Base-by-base conservation (phyloP, 805 yeast species). In the Candida hungchunana region DNA sequence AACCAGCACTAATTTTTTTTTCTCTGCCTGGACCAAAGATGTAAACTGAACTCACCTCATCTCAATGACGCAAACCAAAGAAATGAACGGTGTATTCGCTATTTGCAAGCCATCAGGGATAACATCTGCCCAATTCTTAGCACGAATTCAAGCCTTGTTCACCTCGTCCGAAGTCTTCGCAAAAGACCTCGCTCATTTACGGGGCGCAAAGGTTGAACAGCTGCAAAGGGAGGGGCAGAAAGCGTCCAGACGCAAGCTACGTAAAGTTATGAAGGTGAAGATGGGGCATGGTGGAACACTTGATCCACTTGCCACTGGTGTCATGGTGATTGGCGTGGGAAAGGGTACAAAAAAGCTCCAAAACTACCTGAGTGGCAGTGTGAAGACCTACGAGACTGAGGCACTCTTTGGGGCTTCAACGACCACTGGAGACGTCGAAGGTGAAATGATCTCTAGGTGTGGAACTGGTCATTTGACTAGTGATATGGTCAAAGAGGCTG, bases 221-320 rank as follows among this genome's bases (percentile, higher is more conserved):
- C 51, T 59, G 18, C 60, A 62, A 37, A 43, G 53, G 33, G 46
- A 58, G 28, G 60, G 66, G 54, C 66, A 73, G 34, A 67, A 63
- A 36, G 67, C 76, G 24, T 69, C 75, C 29, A 69, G 72, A 40
- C 70, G 74, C 36, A 73, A 74, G 39, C 65, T 73, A 19, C 63
- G 70, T 17, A 67, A 67, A 21, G 64, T 73, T 4, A 48, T 62
- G 6, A 79, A 79, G 49, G 78, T 89, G 22, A 93, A 93, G 53
- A 82, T 90, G 68, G 99, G 99, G 1, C 99, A 93, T 59, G 99
- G 98, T 14, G 99, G 99, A 8, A 93, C 99, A 0, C 66, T 93
- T 25, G 99, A 93, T 53, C 97, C 97, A 0, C 62, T 85, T 28
- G 99, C 99, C 0, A 79, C 88, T n/a, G 99, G 99, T 9, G 89